These are phyloP conservation scores for Artemisia argyi DNA, from an alignment of 129 eudicot species.

Conservation along the genomic window DNA sequence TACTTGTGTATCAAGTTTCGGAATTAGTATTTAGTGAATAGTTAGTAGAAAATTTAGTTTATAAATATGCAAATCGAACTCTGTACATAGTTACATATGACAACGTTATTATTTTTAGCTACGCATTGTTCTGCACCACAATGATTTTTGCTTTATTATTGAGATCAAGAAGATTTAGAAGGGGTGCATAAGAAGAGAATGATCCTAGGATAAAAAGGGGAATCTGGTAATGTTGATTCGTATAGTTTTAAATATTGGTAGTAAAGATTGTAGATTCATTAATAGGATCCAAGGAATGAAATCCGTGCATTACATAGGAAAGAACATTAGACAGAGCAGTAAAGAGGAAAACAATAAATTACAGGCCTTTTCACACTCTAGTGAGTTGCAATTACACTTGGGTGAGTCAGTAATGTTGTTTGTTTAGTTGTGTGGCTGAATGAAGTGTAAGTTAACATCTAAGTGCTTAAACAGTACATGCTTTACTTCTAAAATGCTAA, in stretches of 20 bases:
- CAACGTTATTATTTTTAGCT: too few relatives aligned
- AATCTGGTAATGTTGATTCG: constrained; percentile 4
- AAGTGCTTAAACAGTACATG: background rate
- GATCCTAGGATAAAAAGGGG: background rate
- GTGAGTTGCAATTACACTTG: background rate
- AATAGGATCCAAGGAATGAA: background rate
- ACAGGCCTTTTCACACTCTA: background rate
- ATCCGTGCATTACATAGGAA: background rate
- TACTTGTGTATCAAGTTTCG: too few relatives aligned
- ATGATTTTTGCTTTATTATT: background rate
- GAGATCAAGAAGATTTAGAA: constrained; percentile 8
- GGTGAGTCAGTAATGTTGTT: background rate
- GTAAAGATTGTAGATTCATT: background rate
- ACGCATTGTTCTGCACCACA: too few relatives aligned
- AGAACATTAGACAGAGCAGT: too few relatives aligned
- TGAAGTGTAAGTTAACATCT: background rate
- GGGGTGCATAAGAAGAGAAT: background rate
- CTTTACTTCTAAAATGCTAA: constrained; percentile 9
- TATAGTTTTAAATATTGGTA: background rate
- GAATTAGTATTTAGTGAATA: too few relatives aligned
- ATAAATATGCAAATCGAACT: too few relatives aligned
- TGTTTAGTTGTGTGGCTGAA: constrained; percentile 5
- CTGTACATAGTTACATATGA: too few relatives aligned
- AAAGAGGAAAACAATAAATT: constrained; percentile 10
- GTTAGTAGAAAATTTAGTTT: too few relatives aligned